Base-by-base conservation (phyloP, 768 basidiomycete genomes). In the Mrakia frigida region DNA sequence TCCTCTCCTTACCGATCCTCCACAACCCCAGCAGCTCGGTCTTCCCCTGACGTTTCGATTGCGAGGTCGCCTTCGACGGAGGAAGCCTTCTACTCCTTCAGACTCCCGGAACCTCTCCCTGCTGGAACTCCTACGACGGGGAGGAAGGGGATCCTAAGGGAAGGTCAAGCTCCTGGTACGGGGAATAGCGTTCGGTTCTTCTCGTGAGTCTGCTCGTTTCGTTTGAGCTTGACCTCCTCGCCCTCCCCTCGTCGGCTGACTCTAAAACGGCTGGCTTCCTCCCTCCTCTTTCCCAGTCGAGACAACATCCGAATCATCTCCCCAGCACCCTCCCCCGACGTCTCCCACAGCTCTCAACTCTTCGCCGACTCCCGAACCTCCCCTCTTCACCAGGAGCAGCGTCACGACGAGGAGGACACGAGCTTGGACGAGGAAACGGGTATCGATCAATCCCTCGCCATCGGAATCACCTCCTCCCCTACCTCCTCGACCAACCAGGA, bases 101-200 rank as follows among this genome's bases (percentile, higher is more conserved):
- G 41, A 28, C 56, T 41, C 2, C 53, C 52, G 7, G 74, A 75
- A 43, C 25, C 43, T 39, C 35, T 75, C 9, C 74, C 74, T 6
- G 14, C 53, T 35, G 68, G 74, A 21, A 75, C 74, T 9, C 74
- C 74, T 1, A 41, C 41, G 28, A 60, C 53, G 3, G 52, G 68
- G 11, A 69, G 67, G 28, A 41, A 35, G 33, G 74, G 74, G 23
- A 92, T 92, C 78, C 86, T 92, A 37, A 89, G 90, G 59, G 88
- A 89, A 10, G 74, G 68, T 5, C 88, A 88, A 67, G 90, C 90
- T 0, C 91, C 91, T 23, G 90, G 89, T 5, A 90, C 90, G 16
- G 90, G 91, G n/a, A 89, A 89, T 81, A 91, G 88, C 77, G 91
- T 92, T 59, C 88, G 91, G 9, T 91, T 92, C 84, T 91, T 91